Percentiles rank a stretch among this genome's conserved stretches.
phyloP scores from a whole-genome alignment of 352 stramenopile genomes.

The Globisporangium iwayamae region DNA sequence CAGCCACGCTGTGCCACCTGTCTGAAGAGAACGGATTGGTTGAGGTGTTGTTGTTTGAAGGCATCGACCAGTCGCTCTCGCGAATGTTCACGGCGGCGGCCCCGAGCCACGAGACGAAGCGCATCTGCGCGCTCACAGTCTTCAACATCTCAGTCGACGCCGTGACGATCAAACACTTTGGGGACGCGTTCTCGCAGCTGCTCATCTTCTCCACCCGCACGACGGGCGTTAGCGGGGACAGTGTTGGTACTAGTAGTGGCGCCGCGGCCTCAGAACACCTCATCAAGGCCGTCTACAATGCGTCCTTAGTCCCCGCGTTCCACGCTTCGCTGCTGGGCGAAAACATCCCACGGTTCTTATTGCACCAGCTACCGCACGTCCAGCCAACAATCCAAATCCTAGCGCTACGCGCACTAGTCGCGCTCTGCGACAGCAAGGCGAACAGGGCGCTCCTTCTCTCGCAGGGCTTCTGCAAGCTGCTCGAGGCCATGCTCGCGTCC shows the following conservation, averaged over 20 bases:
- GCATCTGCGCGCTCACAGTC: slow-evolving; percentile 58
- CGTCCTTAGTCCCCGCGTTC: slow-evolving; percentile 49
- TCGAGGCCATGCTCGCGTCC: slow-evolving; percentile 39
- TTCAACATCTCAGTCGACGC: slow-evolving; percentile 71
- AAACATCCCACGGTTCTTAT: slow-evolving; percentile 60
- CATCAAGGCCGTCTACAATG: slow-evolving; percentile 74
- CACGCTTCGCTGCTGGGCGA: slow-evolving; percentile 56
- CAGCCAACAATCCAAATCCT: slow-evolving; percentile 34
- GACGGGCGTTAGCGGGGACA: slow-evolving; percentile 3
- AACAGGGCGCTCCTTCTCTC: slow-evolving; percentile 53
- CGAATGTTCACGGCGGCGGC: slow-evolving; percentile 31
- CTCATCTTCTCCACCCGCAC: slow-evolving; percentile 30
- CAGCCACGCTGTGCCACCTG: slow-evolving; percentile 62
- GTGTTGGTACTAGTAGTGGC: no score
- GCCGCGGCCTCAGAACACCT: slow-evolving; percentile 31
- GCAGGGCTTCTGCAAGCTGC: slow-evolving; percentile 43
- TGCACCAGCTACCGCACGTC: slow-evolving; percentile 40
- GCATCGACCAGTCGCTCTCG: slow-evolving; percentile 56
- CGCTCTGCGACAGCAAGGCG: slow-evolving; percentile 42
- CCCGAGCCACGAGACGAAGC: slow-evolving; percentile 54
- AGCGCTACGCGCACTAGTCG: slow-evolving; percentile 45
- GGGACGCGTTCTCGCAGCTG: slow-evolving; percentile 58
- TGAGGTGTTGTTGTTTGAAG: slow-evolving; percentile 64
- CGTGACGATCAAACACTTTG: slow-evolving; percentile 55
- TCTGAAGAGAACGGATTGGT: slow-evolving; percentile 52